Percentiles rank a stretch among this genome's conserved stretches.
Conservation (phyloP, 805 yeast genomes). For the Wickerhamiella parazyma region DNA sequence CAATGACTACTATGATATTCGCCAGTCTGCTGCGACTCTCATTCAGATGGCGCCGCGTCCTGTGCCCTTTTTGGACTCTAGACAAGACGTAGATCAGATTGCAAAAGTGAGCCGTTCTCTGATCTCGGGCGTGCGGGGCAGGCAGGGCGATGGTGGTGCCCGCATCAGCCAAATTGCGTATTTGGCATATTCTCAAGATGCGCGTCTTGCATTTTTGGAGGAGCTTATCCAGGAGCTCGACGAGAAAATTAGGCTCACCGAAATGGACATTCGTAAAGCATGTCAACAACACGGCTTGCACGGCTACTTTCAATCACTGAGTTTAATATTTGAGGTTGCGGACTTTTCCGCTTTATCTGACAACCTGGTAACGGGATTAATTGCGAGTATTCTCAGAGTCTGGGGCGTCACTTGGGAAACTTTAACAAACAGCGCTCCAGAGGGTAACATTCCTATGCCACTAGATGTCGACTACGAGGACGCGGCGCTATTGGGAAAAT, state of each 20-base stretch:
- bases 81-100: constrained; percentile 19
- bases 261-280: constrained; percentile 29
- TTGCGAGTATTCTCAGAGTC: constrained; percentile 16
- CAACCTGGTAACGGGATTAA: constrained; percentile 15
- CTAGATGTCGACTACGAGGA: constrained; percentile 22
- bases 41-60: constrained; percentile 34
- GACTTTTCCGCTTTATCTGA: constrained; percentile 12
- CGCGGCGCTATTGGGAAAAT: constrained; percentile 16
- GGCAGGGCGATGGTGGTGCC: constrained; percentile 72
- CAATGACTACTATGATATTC: constrained; percentile 66
- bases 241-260: constrained; percentile 26
- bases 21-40: constrained; percentile 37
- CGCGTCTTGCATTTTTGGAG: constrained; percentile 21
- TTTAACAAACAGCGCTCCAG: constrained; percentile 58
- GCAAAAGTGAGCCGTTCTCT: constrained; percentile 19
- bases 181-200: constrained; percentile 22
- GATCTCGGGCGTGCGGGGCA: constrained; percentile 33
- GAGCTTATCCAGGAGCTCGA: constrained; percentile 24
- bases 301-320: constrained; percentile 54
- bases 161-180: constrained; percentile 40
- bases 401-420: constrained; percentile 39
- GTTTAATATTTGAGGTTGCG: constrained; percentile 30
- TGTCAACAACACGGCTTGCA: constrained; percentile 43
- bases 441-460: constrained; percentile 32
- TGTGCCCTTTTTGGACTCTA: constrained; percentile 19